Percentiles rank a stretch among this genome's conserved stretches.
Evolutionary conservation across 169 alveolate species (phyloP).

Genomic region (Cryptosporidium tyzzeri): DNA sequence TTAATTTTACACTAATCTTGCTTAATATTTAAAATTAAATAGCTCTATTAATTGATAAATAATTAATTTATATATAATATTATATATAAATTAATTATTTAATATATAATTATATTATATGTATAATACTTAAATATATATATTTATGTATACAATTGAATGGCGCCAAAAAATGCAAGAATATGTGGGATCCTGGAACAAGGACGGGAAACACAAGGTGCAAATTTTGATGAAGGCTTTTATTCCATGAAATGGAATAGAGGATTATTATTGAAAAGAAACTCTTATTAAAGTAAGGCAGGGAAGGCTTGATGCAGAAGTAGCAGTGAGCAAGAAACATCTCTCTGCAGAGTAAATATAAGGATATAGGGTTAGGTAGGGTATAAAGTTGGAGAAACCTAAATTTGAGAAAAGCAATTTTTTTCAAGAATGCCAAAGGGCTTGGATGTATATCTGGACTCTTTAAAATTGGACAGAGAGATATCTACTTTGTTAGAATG

Average conservation of each 20-base stretch:
- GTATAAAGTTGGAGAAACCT: neutral
- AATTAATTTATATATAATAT: too few relatives aligned
- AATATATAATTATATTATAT: too few relatives aligned
- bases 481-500: slow-evolving; percentile 82
- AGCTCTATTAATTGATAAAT: too few relatives aligned
- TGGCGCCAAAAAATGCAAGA: slow-evolving; percentile 48
- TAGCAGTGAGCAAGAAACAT: neutral
- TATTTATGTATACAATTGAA: neutral
- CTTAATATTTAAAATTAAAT: too few relatives aligned
- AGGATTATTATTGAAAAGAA: neutral
- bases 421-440: slow-evolving; percentile 58
- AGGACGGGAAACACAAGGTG: slow-evolving; percentile 4
- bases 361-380: slow-evolving; percentile 1
- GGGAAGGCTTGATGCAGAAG: neutral
- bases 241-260: slow-evolving; percentile 13
- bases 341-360: slow-evolving; percentile 4
- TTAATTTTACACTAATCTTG: too few relatives aligned
- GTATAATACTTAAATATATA: neutral
- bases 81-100: too few relatives aligned
- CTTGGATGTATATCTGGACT: slow-evolving; percentile 45
- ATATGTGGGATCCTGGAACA: slow-evolving; percentile 22
- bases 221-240: slow-evolving; percentile 7
- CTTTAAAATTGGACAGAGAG: slow-evolving; percentile 79
- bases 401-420: neutral
- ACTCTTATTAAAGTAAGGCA: slow-evolving; percentile 12